Percentiles rank a stretch among this genome's conserved stretches.
phyloP scores from a whole-genome alignment of 768 basidiomycete genomes.

The Vararia minispora region DNA sequence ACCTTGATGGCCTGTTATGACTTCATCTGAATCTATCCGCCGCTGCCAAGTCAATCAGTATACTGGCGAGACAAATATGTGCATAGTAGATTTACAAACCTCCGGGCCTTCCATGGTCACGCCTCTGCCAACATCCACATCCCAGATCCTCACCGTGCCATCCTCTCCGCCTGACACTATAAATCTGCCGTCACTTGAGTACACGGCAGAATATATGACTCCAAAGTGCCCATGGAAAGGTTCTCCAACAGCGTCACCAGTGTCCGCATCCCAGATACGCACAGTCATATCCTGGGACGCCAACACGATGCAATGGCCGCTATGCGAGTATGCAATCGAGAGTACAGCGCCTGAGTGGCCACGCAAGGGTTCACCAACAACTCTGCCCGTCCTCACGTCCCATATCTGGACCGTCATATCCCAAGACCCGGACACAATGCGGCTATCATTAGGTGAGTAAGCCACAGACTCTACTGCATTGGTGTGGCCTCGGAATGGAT shows the following conservation, averaged over 20 bases:
- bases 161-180: neutral
- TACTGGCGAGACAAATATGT: too few relatives aligned
- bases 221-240: neutral
- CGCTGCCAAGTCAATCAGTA: too few relatives aligned
- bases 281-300: neutral
- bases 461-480: neutral
- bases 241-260: neutral
- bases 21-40: too few relatives aligned
- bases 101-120: too few relatives aligned
- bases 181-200: neutral
- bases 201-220: neutral
- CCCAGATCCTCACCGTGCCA: neutral
- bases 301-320: neutral
- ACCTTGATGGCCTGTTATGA: too few relatives aligned
- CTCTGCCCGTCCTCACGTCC: neutral
- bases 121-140: too few relatives aligned
- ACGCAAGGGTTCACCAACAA: neutral
- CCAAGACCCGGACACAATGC: slow-evolving; percentile 1
- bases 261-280: neutral
- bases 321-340: neutral
- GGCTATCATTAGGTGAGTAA: slow-evolving; percentile 2
- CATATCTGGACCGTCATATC: slow-evolving; percentile 2
- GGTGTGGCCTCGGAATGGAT: slow-evolving; percentile 1
- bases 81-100: too few relatives aligned
- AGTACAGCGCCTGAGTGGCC: neutral